Evolutionary conservation across 805 yeast genomes (phyloP).

Genomic region (Saccharomycopsis sp.): DNA sequence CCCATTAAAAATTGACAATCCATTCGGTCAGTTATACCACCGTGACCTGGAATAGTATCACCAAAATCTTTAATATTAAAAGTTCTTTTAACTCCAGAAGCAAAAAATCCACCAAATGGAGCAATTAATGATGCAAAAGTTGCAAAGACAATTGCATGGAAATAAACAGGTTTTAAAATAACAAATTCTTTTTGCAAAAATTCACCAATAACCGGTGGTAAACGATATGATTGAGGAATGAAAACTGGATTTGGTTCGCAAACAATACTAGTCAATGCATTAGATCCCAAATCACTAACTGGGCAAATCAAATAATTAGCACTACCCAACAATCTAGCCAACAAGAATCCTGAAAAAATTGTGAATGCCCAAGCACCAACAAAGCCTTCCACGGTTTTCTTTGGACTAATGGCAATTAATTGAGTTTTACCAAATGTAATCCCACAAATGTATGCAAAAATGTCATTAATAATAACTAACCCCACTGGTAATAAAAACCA

Average conservation of each 20-base stretch:
- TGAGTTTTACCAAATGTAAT: conserved; percentile 93
- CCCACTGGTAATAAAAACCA: conserved; percentile 94
- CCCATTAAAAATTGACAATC: conserved; percentile 99
- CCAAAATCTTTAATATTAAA: conserved; percentile 97
- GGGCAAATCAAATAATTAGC: conserved; percentile 85
- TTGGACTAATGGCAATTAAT: conserved; percentile 88
- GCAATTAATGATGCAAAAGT: conserved; percentile 96
- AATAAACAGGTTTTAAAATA: conserved; percentile 76
- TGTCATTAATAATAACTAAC: conserved; percentile 88
- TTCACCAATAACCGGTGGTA: conserved; percentile 63
- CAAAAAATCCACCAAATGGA: conserved; percentile 98
- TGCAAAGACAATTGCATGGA: conserved; percentile 81
- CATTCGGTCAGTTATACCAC: conserved; percentile 95
- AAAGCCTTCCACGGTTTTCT: conserved; percentile 96
- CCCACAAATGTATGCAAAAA: conserved; percentile 95
- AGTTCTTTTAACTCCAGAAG: conserved; percentile 94
- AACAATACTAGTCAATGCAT: conserved; percentile 51
- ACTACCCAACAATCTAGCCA: conserved; percentile 57
- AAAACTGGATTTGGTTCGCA: conserved; percentile 92
- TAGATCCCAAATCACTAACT: conserved; percentile 56
- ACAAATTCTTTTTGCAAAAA: conserved; percentile 41
- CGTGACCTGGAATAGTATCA: conserved; percentile 98
- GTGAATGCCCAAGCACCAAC: conserved; percentile 97
- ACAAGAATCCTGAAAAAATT: conserved; percentile 58
- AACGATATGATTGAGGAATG: conserved; percentile 64